These are phyloP conservation scores for Sanguinoderma infundibulare DNA, from an alignment of 1,284 basidiomycete genomes.

Conservation along the genomic window DNA sequence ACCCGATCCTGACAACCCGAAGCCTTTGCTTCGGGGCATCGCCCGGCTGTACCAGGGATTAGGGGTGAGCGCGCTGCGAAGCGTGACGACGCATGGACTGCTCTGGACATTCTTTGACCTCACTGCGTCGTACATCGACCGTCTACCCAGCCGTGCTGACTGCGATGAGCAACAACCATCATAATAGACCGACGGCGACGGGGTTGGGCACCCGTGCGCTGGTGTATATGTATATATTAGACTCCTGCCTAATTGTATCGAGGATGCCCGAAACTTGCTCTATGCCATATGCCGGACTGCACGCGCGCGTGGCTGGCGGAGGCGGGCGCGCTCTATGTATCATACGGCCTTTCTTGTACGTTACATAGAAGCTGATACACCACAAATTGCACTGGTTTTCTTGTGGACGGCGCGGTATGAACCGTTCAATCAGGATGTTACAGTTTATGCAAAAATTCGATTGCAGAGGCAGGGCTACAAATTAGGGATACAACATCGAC, in stretches of 20 bases:
- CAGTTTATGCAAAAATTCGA: neutral
- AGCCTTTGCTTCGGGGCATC: constrained; percentile 71
- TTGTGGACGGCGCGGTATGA: neutral
- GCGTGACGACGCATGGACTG: constrained; percentile 82
- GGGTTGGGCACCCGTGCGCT: constrained; percentile 3
- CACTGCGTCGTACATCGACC: constrained; percentile 75
- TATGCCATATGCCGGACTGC: neutral
- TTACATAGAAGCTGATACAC: neutral
- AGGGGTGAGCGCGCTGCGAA: constrained; percentile 82
- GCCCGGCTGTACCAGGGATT: constrained; percentile 83
- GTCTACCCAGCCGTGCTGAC: constrained; percentile 46
- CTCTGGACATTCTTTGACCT: constrained; percentile 86
- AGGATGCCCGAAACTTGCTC: neutral
- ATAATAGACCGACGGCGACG: constrained; percentile 15
- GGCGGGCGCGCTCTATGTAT: neutral
- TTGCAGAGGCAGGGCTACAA: constrained; percentile 12
- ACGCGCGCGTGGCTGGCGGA: neutral
- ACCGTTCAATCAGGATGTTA: neutral
- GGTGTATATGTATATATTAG: constrained; percentile 24
- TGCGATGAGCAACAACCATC: constrained; percentile 1
- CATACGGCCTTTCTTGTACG: neutral
- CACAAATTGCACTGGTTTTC: neutral
- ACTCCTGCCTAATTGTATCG: constrained; percentile 12
- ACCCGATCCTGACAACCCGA: constrained; percentile 73
- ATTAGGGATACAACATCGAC: constrained; percentile 16